Base-by-base conservation (phyloP, 768 basidiomycete genomes). In the Dendrothele bispora region DNA sequence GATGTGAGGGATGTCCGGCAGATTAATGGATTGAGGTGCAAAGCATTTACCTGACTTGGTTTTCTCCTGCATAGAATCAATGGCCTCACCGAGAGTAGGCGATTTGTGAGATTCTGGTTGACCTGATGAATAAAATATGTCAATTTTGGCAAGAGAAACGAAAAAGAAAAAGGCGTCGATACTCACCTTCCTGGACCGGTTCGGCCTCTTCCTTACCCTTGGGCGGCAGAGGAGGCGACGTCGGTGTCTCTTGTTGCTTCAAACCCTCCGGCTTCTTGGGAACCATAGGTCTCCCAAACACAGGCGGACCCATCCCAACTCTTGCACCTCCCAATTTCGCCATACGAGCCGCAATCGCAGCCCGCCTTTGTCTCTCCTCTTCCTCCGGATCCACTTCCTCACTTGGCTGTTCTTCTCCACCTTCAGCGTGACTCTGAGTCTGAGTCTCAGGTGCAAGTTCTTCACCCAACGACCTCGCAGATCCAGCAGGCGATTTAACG, bases 341-440 rank as follows among this genome's bases (percentile, higher is more conserved):
- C 91, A 98, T 92, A 38, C 93, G 79, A 20, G 92, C 92, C 26
- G 93, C 91, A 59, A 98, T 85, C 10, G 89, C 85, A 4, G 91
- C 88, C 35, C 94, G 80, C 38, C 87, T 79, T 59, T 89, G 85
- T 45, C 85, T 73, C 56, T 89, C 87, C 54, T 88, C 85, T 40
- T 84, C 83, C 58, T 85, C 83, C 1, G 79, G 76, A 57, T 83
- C 83, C 21, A 54, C 53, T 40, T 68, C 67, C 29, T 55, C 43
- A 21, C 44, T 49, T 6, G 43, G 55, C 36, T 36, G 55, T 20
- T 21, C 39, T 44, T 51, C 57, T 21, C 43, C 56, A 18, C 61
- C 56, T 12, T 51, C 41, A 20, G 35, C 49, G n/a, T 55, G 52
- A 17, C 55, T 50, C 28, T 57, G 61, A 5, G 52, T 56, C 21